Base-by-base conservation (phyloP, 306 rosid genomes). In the Vicia faba region DNA sequence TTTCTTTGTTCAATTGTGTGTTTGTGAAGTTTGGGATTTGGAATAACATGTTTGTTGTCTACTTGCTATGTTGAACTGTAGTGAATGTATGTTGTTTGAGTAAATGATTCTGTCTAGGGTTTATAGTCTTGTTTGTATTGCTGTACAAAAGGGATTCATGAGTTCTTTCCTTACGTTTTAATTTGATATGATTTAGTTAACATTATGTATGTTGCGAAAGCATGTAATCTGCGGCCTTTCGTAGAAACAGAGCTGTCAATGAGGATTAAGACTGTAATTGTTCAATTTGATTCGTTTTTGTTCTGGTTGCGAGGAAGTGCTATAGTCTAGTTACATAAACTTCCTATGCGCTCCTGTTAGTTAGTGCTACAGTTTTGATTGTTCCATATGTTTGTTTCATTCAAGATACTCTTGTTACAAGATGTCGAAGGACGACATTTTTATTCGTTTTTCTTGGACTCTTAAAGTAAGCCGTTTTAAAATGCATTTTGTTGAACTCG, bases 281-380 rank as follows among this genome's bases (percentile, higher is more conserved):
- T 16, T 66, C 19, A 29, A 18, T 19, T 50, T 79, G 23, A 38
- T 56, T 53, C 40, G 12, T 64, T 39, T 29, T 46, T 18, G 56
- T 64, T 33, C n/a, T 41, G 65, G 55, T 65, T 40, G 12, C 66
- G 60, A 63, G 26, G 26, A 74, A 36, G 33, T 55, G 39, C 29
- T 28, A 33, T 35, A 20, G 15, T 29, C 74, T 39, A 6, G 38
- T 57, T 77, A 46, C 61, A 36, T 62, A 64, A 48, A 25, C 44
- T 50, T 71, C 41, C 39, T 29, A 8, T 36, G 69, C 64, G 28
- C 28, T 61, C 28, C 11, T 56, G 15, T 29, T 29, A 31, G 43
- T 58, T 29, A 51, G 13, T 19, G 50, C 64, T 14, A 51, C 3
- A 1, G 7, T 44, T 44, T 11, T 40, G 1, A 44, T 33, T 20